Evolutionary conservation across 306 rosid genomes (phyloP), one percentile per base, ranked within the genome.

Genomic region (Adenanthera pavonina): DNA sequence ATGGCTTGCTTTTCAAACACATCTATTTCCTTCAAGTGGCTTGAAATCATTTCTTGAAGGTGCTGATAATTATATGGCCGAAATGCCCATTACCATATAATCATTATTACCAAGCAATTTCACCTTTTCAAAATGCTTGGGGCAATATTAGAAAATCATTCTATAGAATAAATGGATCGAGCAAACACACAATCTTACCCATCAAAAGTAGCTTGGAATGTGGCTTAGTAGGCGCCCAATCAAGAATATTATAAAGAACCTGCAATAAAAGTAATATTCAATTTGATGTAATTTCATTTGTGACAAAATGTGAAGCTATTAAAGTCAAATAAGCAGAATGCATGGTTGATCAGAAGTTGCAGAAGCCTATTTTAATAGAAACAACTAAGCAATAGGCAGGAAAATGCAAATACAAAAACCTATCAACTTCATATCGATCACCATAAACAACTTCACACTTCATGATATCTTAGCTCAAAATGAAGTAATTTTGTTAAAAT

Each of bases 151-250:
- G 74, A 64, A 75, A 56, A 79, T 76, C 76, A 67, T 57, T 68
- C 56, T 75, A 34, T 41, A 44, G 38, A 15, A 52, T 33, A 78
- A 36, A 73, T 15, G 11, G 76, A 68, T 13, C 40, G 51, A 16
- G 68, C 72, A 60, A 70, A 65, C 72, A 65, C 19, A 35, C 33
- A 40, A 1, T 25, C 17, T 44, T 82, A 95, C 97, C 99, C 83
- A 95, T 93, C 77, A 95, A 94, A 84, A 95, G 84, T 80, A 93
- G 86, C 77, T 95, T 95, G 81, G 95, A 91, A 80, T 95, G 91
- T 87, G 95, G 93, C 81, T 85, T 95, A 41, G 97, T 95, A 72
- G 99, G 99, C 99, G n/a, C n/a, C n/a, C 99, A 95, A 80, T 95
- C 99, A 82, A 95, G 99, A 85, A 95, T 90, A 83, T 91, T 95